Evolutionary conservation across 495 filamentous ascomycete species (phyloP).

Genomic region (Recurvomyces mirabilis): DNA sequence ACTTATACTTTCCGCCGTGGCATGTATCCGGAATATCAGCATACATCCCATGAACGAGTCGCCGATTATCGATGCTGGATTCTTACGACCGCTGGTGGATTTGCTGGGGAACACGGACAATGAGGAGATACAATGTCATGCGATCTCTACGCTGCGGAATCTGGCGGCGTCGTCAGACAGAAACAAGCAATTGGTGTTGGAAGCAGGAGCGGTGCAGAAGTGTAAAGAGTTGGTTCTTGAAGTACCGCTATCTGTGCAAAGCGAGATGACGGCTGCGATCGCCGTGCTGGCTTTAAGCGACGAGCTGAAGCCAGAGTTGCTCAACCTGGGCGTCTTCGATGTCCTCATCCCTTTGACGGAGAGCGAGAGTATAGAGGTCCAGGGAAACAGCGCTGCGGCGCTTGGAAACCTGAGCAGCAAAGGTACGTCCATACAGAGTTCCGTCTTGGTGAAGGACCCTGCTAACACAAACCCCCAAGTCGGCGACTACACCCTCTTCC

Average conservation of each 20-base stretch:
- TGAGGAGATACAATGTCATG: conserved; percentile 97
- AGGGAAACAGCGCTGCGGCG: conserved; percentile 94
- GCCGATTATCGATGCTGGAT: conserved; percentile 97
- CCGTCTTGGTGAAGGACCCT: too few species aligned
- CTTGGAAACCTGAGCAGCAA: conserved; percentile 94
- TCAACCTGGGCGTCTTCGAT: conserved; percentile 92
- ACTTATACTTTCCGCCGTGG: conserved; percentile 90
- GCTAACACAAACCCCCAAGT: conserved; percentile 50
- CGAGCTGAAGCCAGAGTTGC: conserved; percentile 80
- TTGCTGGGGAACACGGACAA: conserved; percentile 91
- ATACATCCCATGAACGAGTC: conserved; percentile 98
- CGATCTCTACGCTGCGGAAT: conserved; percentile 92
- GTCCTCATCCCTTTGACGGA: conserved; percentile 91
- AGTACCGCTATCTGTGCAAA: conserved; percentile 88
- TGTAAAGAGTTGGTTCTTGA: conserved; percentile 94
- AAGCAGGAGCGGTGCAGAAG: conserved; percentile 94
- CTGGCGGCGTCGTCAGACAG: conserved; percentile 91
- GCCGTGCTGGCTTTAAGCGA: conserved; percentile 94
- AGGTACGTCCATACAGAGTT: conserved; percentile 43
- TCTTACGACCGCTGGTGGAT: conserved; percentile 85
- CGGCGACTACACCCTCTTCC: conserved; percentile 90
- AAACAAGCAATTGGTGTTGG: conserved; percentile 91
- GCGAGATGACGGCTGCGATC: conserved; percentile 98
- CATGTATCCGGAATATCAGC: conserved; percentile 96
- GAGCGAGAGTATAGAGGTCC: conserved; percentile 92